phyloP scores from a whole-genome alignment of 2,329 filamentous ascomycete species.

The Clarireedia sp. region DNA sequence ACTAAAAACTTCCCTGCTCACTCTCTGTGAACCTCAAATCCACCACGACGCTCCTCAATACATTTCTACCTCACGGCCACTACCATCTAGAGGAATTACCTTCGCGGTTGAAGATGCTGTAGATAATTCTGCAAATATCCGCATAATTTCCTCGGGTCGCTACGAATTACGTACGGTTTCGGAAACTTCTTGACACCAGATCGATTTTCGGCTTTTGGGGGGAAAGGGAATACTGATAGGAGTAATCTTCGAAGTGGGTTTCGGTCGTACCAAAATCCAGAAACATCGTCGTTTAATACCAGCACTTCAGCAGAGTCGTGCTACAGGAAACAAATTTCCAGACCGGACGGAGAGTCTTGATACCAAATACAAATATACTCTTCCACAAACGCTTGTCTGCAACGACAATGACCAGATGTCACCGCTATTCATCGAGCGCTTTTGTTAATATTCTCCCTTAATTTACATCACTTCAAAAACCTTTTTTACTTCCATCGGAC shows the following conservation, averaged over 20 bases:
- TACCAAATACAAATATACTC: background rate
- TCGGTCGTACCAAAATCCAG: constrained; percentile 8
- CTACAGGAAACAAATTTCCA: constrained; percentile 4
- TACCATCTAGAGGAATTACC: background rate
- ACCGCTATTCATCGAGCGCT: constrained; percentile 28
- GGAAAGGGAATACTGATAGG: constrained; percentile 5
- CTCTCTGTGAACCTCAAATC: background rate
- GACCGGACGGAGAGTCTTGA: background rate
- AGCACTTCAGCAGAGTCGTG: constrained; percentile 1
- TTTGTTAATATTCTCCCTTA: constrained; percentile 31
- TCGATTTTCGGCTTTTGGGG: background rate
- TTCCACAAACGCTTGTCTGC: constrained; percentile 19
- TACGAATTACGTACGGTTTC: background rate
- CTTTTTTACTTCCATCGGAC: constrained; percentile 18
- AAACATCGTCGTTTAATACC: constrained; percentile 2
- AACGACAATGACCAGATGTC: constrained; percentile 32
- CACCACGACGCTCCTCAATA: background rate
- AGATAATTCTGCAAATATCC: background rate
- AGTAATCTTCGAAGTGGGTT: constrained; percentile 7
- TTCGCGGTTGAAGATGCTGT: too few relatives aligned
- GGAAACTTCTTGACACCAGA: background rate
- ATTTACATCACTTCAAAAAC: constrained; percentile 23
- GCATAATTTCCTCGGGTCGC: background rate
- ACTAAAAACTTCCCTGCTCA: too few relatives aligned
- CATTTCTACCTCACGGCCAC: background rate